phyloP scores from a whole-genome alignment of 2,329 filamentous ascomycete species.

The Alternaria gansuensis region DNA sequence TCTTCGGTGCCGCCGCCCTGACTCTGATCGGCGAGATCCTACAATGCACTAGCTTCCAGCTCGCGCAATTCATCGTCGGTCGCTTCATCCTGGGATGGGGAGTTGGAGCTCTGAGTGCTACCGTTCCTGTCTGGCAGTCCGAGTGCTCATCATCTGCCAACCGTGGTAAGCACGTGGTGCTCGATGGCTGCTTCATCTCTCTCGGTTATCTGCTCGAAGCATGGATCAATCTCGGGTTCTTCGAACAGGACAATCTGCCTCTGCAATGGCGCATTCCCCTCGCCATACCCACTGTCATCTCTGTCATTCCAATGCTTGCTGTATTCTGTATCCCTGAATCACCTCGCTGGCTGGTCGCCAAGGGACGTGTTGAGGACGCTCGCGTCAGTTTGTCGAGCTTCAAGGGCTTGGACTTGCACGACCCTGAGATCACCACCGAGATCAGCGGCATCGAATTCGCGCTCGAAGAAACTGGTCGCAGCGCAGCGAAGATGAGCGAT shows the following conservation, averaged over 20 bases:
- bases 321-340: conserved; percentile 77
- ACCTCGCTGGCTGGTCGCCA: conserved; percentile 73
- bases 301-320: conserved; percentile 62
- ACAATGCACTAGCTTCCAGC: conserved; percentile 57
- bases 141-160: conserved; percentile 53
- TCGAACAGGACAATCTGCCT: conserved; percentile 64
- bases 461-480: conserved; percentile 60
- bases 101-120: conserved; percentile 56
- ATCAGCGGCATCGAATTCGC: conserved; percentile 68
- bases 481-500: conserved; percentile 68
- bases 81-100: conserved; percentile 58
- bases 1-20: conserved; percentile 54
- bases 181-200: conserved; percentile 59
- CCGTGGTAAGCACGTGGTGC: conserved; percentile 54
- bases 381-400: conserved; percentile 55
- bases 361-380: conserved; percentile 72
- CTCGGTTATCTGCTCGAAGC: conserved; percentile 58
- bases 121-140: conserved; percentile 59
- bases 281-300: conserved; percentile 68
- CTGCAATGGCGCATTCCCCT: conserved; percentile 75
- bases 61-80: conserved; percentile 59
- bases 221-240: conserved; percentile 64
- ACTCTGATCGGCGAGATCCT: conserved; percentile 57
- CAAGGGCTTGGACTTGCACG: conserved; percentile 52
- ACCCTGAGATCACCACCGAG: conserved; percentile 67